A percentile compares a stretch with the other conserved stretches of the same genome.
Conservation (phyloP, 2,329 filamentous ascomycete species). For the Fusarium circinatum region DNA sequence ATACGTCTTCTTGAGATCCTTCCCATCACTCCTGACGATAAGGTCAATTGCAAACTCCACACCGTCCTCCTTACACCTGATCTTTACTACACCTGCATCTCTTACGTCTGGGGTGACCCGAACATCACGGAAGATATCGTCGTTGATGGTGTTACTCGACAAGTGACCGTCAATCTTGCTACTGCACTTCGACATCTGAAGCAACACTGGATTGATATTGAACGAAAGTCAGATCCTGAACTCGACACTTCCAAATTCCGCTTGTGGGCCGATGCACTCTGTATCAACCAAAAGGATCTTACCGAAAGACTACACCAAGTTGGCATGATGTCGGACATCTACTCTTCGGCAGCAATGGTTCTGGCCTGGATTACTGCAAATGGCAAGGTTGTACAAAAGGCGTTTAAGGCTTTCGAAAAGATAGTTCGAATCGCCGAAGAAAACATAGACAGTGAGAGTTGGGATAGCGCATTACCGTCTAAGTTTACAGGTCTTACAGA, state of each 20-base stretch:
- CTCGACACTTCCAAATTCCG: not conserved
- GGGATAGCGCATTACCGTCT: no score
- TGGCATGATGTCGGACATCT: not conserved
- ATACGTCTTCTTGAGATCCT: conserved; percentile 5
- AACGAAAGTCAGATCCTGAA: rapidly evolving
- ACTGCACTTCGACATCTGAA: not conserved
- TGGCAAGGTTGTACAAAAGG: not conserved
- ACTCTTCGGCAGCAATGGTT: not conserved
- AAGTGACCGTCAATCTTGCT: not conserved
- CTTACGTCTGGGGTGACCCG: not conserved
- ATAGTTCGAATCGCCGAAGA: no score
- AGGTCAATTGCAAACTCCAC: not conserved
- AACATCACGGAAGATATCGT: not conserved
- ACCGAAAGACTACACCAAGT: not conserved
- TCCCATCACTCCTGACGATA: not conserved
- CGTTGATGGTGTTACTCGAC: not conserved
- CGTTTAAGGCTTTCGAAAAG: not conserved
- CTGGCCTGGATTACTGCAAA: not conserved
- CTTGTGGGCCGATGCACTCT: not conserved
- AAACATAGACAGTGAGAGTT: no score
- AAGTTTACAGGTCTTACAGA: no score
- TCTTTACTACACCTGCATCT: not conserved
- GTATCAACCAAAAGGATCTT: not conserved
- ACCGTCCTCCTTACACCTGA: not conserved
- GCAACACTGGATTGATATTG: not conserved